These are phyloP conservation scores for Saturnispora diversa DNA, from an alignment of 805 yeast genomes.

Conservation along the genomic window DNA sequence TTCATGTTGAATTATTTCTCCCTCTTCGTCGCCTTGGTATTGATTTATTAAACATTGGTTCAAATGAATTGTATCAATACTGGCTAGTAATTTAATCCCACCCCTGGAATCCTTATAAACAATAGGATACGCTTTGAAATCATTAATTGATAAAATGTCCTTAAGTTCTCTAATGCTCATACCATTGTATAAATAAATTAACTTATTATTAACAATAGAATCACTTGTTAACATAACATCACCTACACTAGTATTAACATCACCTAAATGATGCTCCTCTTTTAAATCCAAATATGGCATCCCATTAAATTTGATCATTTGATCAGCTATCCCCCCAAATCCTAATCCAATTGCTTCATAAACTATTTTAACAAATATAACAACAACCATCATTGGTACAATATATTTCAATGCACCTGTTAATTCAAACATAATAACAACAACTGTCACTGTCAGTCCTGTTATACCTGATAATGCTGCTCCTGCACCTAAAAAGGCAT, in stretches of 20 bases:
- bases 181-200: not conserved
- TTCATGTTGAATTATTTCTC: not conserved
- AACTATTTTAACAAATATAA: slow-evolving; percentile 78
- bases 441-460: slow-evolving; percentile 85
- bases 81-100: slow-evolving; percentile 36
- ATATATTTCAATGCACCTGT: slow-evolving; percentile 92
- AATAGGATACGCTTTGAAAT: slow-evolving; percentile 47
- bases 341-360: slow-evolving; percentile 66
- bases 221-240: slow-evolving; percentile 51
- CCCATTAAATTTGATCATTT: slow-evolving; percentile 84
- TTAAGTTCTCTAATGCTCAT: slow-evolving; percentile 26
- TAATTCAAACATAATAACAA: slow-evolving; percentile 88
- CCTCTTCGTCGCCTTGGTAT: too few species aligned
- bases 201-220: not conserved
- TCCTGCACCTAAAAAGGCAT: slow-evolving; percentile 94
- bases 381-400: slow-evolving; percentile 93
- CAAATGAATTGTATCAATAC: slow-evolving; percentile 37
- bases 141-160: slow-evolving; percentile 28
- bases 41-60: slow-evolving; percentile 24
- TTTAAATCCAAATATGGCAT: slow-evolving; percentile 71
- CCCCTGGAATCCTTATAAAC: slow-evolving; percentile 25
- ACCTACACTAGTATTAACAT: slow-evolving; percentile 28
- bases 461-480: slow-evolving; percentile 94
- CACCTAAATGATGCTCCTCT: slow-evolving; percentile 55
- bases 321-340: slow-evolving; percentile 85